These are phyloP conservation scores for Tilletia setariae DNA, from an alignment of 1,284 basidiomycete genomes.

Conservation along the genomic window DNA sequence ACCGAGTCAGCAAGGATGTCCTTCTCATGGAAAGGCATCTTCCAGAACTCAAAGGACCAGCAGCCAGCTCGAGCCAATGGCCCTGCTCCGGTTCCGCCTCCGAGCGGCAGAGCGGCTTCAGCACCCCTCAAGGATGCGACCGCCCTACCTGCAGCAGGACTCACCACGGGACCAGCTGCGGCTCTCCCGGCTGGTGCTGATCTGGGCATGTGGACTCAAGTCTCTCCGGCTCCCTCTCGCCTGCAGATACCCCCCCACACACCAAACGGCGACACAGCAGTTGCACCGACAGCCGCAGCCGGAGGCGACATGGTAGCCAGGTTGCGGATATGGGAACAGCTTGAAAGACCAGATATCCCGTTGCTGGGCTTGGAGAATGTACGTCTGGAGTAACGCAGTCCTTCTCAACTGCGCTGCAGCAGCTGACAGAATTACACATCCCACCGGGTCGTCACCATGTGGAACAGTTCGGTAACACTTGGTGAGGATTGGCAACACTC, in stretches of 20 bases:
- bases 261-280: no score
- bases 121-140: no score
- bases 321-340: constrained; percentile 2
- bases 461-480: constrained; percentile 47
- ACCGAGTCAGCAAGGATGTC: constrained; percentile 32
- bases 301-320: constrained; percentile 21
- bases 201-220: no score
- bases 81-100: constrained; percentile 20
- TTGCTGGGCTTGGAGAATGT: constrained; percentile 47
- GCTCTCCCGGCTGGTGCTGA: no score
- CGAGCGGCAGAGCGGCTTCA: constrained; percentile 23
- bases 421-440: no score
- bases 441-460: no score
- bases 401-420: no score
- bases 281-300: constrained; percentile 23
- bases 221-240: no score
- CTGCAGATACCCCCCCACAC: no score
- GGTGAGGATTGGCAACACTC: constrained; percentile 23
- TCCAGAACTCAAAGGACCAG: constrained; percentile 24
- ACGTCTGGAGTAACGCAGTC: constrained; percentile 10
- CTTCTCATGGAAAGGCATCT: constrained; percentile 46
- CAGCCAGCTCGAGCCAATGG: constrained; percentile 23
- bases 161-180: no score
- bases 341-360: constrained; percentile 17
- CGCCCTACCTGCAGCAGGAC: constrained; percentile 3